Evolutionary conservation across 2,329 filamentous ascomycete genomes (phyloP), one percentile per base, ranked within the genome.

Genomic region (Colletotrichum sojae): DNA sequence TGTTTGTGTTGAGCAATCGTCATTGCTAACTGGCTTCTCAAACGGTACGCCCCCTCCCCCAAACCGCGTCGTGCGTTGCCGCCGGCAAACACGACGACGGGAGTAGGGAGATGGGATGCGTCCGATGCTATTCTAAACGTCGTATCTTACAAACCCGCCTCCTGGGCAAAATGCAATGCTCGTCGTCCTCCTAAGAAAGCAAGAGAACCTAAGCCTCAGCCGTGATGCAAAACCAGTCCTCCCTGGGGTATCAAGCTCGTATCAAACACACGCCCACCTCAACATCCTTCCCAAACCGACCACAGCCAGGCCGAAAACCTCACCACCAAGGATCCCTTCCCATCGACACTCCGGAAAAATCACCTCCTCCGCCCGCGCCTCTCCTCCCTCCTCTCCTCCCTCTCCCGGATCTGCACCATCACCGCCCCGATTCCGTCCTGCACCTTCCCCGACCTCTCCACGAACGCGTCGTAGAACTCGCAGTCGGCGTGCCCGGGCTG

Each of bases 401-500:
- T 48, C 43, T 71, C 68, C n/a, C 63, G 68, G n/a, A 71, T 65
- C 53, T 58, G 59, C 13, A 46, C 57, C 51, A 71, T 12, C 4
- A 71, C 70, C 3, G 49, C 52, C 4, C 57, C 70, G 13, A 72
- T 72, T 3, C 59, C 48, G 4, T 68, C 61, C 48, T 72, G 68
- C 20, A 71, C 48, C 22, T 67, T 70, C 0, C 52, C 69, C n/a
- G 68, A 71, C 6, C 60, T 46, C 52, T 71, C 70, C 46, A 62
- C 45, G 18, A 72, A 72, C 16, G 61, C 56, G 4, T 71, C 60
- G 53, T 72, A 71, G 18, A 71, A 72, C 46, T 71, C 68, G 27
- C 70, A 72, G 36, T 65, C 64, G 18, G 56, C 51, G 10, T 72
- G 70, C 12, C 56, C 64, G 12, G 68, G 51, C 16, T 70, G 63